These are phyloP conservation scores for Quercus parvula DNA, from an alignment of 306 rosid species.

Conservation along the genomic window DNA sequence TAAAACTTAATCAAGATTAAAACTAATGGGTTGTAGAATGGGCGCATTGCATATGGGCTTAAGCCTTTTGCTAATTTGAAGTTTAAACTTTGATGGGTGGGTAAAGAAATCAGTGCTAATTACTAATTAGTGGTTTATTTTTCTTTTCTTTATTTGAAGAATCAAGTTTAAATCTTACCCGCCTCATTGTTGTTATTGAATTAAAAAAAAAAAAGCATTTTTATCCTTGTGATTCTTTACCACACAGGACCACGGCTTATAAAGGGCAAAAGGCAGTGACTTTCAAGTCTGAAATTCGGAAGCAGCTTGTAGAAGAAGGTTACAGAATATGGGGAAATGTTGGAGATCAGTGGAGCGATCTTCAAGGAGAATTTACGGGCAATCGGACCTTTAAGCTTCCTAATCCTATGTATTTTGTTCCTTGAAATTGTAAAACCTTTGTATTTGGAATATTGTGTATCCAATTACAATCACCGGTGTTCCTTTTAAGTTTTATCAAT, in stretches of 20 bases:
- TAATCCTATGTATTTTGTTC: slow-evolving; percentile 87
- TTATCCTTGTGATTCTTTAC: not conserved
- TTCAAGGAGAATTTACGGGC: slow-evolving; percentile 64
- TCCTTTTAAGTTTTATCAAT: not conserved
- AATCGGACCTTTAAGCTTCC: slow-evolving; percentile 81
- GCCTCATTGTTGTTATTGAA: too few relatives aligned
- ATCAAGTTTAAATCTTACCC: too few relatives aligned
- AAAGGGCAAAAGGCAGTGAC: slow-evolving; percentile 57
- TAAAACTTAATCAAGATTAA: too few relatives aligned
- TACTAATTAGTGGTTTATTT: too few relatives aligned
- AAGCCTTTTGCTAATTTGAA: too few relatives aligned
- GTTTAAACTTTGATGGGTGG: too few relatives aligned
- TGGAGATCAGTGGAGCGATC: slow-evolving; percentile 96
- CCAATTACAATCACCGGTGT: not conserved
- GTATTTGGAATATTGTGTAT: not conserved
- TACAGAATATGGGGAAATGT: slow-evolving; percentile 86
- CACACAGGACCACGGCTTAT: slow-evolving; percentile 36
- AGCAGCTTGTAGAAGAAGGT: slow-evolving; percentile 56
- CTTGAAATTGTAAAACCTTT: slow-evolving; percentile 23
- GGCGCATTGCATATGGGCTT: too few relatives aligned
- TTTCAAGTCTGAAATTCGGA: slow-evolving; percentile 60
- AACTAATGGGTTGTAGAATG: not conserved
- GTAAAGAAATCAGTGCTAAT: too few relatives aligned
- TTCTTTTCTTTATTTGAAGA: too few relatives aligned
- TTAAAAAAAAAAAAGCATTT: too few relatives aligned